phyloP scores from a whole-genome alignment of 352 stramenopile genomes.

The Phytophthora palmivora region DNA sequence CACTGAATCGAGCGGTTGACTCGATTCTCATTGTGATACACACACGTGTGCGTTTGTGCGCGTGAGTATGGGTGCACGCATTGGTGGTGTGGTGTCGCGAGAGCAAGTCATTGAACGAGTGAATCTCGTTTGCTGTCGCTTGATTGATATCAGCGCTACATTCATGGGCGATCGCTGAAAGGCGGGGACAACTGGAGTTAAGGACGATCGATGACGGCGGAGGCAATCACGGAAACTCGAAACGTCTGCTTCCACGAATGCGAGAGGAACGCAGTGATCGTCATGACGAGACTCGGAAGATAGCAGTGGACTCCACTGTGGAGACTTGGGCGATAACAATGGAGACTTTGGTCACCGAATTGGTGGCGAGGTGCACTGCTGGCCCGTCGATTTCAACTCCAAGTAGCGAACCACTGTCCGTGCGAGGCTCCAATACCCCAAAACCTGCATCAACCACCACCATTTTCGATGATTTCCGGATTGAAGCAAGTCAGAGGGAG shows the following conservation, averaged over 20 bases:
- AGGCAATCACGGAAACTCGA: constrained; percentile 12
- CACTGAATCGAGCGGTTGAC: neutral
- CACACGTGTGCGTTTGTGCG: constrained; percentile 2
- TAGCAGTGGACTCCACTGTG: neutral
- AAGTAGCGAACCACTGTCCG: neutral
- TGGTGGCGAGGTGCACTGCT: neutral
- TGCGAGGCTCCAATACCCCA: neutral
- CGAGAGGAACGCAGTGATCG: constrained; percentile 15
- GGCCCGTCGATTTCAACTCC: constrained; percentile 25
- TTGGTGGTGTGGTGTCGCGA: constrained; percentile 7
- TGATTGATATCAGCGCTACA: constrained; percentile 32
- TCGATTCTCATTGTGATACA: neutral
- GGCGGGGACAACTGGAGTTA: neutral
- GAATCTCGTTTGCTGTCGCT: neutral
- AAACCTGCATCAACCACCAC: neutral
- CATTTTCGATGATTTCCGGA: constrained; percentile 31
- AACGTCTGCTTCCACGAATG: constrained; percentile 6
- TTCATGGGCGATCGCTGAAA: constrained; percentile 20
- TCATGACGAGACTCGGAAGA: constrained; percentile 22
- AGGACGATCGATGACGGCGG: neutral
- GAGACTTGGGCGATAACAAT: constrained; percentile 9
- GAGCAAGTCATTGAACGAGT: constrained; percentile 2
- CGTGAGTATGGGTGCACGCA: constrained; percentile 17
- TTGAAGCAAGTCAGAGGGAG: constrained; percentile 32
- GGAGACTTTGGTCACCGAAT: no score